These are phyloP conservation scores for Schizochytrium sp. DNA, from an alignment of 108 stramenopile species.

Conservation along the genomic window DNA sequence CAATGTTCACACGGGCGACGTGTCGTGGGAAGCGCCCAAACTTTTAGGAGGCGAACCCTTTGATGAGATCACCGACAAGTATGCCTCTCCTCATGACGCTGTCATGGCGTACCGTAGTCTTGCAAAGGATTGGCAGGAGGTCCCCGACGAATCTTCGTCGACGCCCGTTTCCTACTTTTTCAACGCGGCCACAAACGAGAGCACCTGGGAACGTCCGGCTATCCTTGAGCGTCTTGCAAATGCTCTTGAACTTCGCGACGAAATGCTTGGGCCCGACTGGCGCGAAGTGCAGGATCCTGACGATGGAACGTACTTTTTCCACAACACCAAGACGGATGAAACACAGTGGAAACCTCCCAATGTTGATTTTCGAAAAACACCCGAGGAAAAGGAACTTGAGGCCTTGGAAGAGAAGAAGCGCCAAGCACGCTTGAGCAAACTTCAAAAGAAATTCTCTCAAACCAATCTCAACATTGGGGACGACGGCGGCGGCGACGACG, in stretches of 20 bases:
- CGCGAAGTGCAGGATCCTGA: background rate
- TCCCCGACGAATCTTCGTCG: background rate
- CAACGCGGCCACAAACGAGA: slow-evolving; percentile 3
- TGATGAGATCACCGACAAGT: background rate
- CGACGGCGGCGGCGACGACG: background rate
- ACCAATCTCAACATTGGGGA: background rate
- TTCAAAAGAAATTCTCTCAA: background rate
- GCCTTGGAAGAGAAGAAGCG: background rate
- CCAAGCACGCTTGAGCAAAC: background rate
- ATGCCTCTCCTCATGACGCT: background rate
- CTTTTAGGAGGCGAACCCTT: background rate
- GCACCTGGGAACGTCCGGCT: background rate
- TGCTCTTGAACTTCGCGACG: background rate
- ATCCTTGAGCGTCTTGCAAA: background rate
- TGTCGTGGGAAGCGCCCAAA: slow-evolving; percentile 16
- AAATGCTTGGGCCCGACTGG: background rate
- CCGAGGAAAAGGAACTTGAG: background rate
- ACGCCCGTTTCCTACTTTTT: background rate
- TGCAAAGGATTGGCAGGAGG: background rate
- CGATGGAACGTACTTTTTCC: background rate
- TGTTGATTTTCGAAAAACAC: background rate
- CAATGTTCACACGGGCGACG: background rate
- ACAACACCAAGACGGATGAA: background rate
- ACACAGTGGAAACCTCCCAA: background rate
- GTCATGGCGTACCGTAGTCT: background rate